Base-by-base conservation (phyloP, 129 eudicot species). In the Erigeron canadensis region DNA sequence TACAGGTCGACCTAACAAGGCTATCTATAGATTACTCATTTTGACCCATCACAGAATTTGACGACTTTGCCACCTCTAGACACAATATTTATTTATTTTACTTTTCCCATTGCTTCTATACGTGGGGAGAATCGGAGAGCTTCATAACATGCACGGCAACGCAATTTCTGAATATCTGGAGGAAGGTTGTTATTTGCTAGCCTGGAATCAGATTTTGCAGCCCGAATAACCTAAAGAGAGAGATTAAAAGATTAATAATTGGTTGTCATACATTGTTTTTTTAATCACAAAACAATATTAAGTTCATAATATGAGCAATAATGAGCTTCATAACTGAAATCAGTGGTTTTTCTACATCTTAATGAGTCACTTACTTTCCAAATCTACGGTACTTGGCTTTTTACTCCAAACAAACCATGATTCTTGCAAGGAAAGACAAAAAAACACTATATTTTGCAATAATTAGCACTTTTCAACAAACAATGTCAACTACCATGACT, bases 201-300 rank as follows among this genome's bases (percentile, higher is more conserved):
- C 67, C 99, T 88, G 61, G 99, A 95, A 86, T 95, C 99, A 8
- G 99, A 87, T 73, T 95, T 95, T 22, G 97, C 93, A 6, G 99
- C 99, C 76, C 97, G 97, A 75, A 95, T 90, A 62, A 95, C 89
- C 99, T 95, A 53, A n/a, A 42, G 65, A 77, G 45, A 64, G 15
- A 51, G n/a, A 77, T 48, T 42, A 17, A 51, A 77, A 50, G 40
- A 75, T 56, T 45, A 66, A 21, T 10, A 43, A 66, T 15, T 54
- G 53, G 46, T 56, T 56, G n/a, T 42, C n/a, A 23, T 28, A 65
- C 28, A 4, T 63, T 63, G 16, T 37, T 4, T 41, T 41, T 39
- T 21, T 11, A 39, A 74, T 38, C 28, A 38, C 47, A 74, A 39
- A 21, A 40, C 22, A 63, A 12, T 8, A 13, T 63, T 18, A 43